Evolutionary conservation across 2,329 filamentous ascomycete species (phyloP), one percentile per base, ranked within the genome.

Genomic region (Parafenestella ontariensis): DNA sequence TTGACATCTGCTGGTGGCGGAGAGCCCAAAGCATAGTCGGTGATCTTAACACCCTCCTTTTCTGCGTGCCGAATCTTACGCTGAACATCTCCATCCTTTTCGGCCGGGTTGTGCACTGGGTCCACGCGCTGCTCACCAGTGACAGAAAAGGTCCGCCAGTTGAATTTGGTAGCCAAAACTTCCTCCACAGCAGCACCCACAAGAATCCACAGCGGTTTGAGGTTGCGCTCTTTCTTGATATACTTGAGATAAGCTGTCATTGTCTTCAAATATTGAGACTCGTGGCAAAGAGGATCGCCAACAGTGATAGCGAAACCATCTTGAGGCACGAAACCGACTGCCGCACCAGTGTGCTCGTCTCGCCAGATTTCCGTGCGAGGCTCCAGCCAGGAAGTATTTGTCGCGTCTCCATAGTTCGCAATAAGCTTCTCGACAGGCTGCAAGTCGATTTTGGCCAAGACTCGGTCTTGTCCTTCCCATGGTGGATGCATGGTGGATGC

Each of bases 321-420:
- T 61, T 89, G 86, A 41, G 87, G 85, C 1, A 95, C 90, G 70
- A 91, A 97, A 10, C 92, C 90, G 29, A 96, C 83, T 5, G 92
- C 92, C 0, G 92, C 93, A 44, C 93, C 93, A 2, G 90, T 94
- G 29, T 79, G 75, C 20, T 84, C 78, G 70, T 96, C 91, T 26
- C 93, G 88, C 91, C 92, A 97, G 53, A 96, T 87, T 69, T 91
- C 84, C 74, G 93, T 96, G 6, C 92, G 87, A 6, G 92, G 90
- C 73, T 97, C 93, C 7, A 95, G 85, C 92, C 92, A 97, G 0
- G 92, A 95, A 0, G 93, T 97, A 70, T 96, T 96, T 44, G 92
- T 92, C 1, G 93, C 92, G 75, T 97, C 93, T 58, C 93, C 93
- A 65, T 97, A 97, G 76, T 97, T 97, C 70, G 92, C 92, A 73